Evolutionary conservation across 805 yeast species (phyloP), one percentile per base, ranked within the genome.

Genomic region (Barnettozyma siamensis): DNA sequence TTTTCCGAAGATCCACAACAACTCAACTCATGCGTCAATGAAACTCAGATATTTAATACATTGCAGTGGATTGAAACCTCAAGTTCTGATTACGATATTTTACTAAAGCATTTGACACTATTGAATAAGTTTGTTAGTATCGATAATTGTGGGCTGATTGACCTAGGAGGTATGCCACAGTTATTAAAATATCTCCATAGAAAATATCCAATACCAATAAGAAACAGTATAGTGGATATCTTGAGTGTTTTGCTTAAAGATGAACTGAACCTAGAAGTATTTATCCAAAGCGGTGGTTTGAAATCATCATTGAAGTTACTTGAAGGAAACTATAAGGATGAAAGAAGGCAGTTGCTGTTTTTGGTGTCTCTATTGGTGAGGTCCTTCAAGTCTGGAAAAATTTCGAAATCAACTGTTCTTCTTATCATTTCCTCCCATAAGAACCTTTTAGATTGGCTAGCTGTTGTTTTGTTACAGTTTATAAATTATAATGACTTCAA

Each of bases 231-330:
- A 3, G 39, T 43, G 6, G 37, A 33, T 4, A n/a, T 53, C 2
- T 37, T 55, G 7, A 18, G n/a, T 1, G 2, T 12, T 2, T 15
- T 51, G 1, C 42, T 70, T 19, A 48, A 56, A n/a, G 47, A 52
- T 9, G 65, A 63, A 13, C 50, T 47, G 19, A 65, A 70, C 2
- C 45, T 70, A 11, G 55, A 65, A 4, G 59, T 64, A 63, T 68
- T 72, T 44, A 62, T 72, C 5, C 66, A 73, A 3, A 59, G 69
- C 38, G 78, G 78, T 4, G 75, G 75, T 0, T 50, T 73, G 18
- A 60, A 64, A 29, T 59, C 64, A 4, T 51, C 67, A 17, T 51
- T 74, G 3, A 62, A 65, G 31, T 63, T 72, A 37, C 60, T 72
- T 3, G 73, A 72, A 42, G 76, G 68, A 40, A 73, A 70, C 41